Base-by-base conservation (phyloP, 1,284 basidiomycete species). In the Macrocystidia cucumis region DNA sequence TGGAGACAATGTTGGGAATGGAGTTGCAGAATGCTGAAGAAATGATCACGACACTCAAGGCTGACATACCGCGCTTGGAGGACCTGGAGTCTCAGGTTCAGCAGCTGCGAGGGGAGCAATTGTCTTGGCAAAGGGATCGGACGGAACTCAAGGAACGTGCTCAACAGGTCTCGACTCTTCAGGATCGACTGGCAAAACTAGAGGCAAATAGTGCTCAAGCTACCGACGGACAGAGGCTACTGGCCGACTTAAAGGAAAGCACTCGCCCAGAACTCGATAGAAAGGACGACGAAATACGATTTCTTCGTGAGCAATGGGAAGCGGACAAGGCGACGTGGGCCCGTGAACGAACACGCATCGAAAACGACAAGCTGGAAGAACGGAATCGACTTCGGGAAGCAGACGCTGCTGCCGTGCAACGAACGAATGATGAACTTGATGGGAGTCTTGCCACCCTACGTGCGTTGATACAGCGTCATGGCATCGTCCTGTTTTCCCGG, bases 21-120 rank as follows among this genome's bases (percentile, higher is more conserved):
- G 79, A 86, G 40, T 55, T 84, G 23, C 76, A 81, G 49, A 66
- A 56, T 34, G 72, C 79, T 0, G 71, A 80, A 50, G 80, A 82
- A 31, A 75, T 67, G 12, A 72, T 79, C 27, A 54, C 58, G 16
- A 67, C 73, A 3, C 48, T 85, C 33, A 74, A 83, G 49, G 62
- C 66, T 48, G 80, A 88, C 46, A 51, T 79, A 19, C 65, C 69
- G 11, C 64, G 68, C 38, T 63, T 84, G 35, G 66, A 78, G 44
- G 67, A 62, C 4, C 48, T 72, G 23, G 69, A 76, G 34, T 40
- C 45, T n/a, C 67, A 78, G 41, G 57, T 77, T 35, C 61, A 72
- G 39, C 59, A 60, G 28, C 49, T 82, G 47, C 54, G 62, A 39
- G 55, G 59, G 28, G 69, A 78, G 51, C 72, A 69, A 44, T 57